These are phyloP conservation scores for Yamadazyma membranifaciens DNA, from an alignment of 1,139 yeast species.

Conservation along the genomic window DNA sequence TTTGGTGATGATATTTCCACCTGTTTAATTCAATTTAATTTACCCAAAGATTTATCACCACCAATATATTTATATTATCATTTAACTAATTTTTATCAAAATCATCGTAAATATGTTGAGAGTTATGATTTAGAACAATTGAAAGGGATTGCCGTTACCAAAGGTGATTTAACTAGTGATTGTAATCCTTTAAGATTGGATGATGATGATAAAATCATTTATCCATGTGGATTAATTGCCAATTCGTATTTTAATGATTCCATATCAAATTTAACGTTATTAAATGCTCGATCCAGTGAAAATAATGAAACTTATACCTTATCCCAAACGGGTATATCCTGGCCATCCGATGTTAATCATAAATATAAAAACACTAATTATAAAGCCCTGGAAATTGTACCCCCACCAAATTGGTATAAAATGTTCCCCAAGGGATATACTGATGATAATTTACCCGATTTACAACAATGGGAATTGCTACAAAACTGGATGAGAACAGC, in stretches of 20 bases:
- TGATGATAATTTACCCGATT: constrained; percentile 77
- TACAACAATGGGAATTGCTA: constrained; percentile 34
- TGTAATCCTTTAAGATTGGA: constrained; percentile 58
- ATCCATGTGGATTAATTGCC: constrained; percentile 96
- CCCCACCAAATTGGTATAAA: constrained; percentile 94
- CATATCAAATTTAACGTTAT: constrained; percentile 47
- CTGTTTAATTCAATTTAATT: constrained; percentile 57
- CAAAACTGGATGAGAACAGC: constrained; percentile 90
- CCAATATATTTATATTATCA: constrained; percentile 68
- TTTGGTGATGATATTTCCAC: constrained; percentile 36
- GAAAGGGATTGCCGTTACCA: constrained; percentile 57
- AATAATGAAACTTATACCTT: constrained; percentile 53
- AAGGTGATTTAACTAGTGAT: constrained; percentile 44
- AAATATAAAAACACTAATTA: constrained; percentile 81
- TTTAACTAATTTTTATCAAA: constrained; percentile 72
- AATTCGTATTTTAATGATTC: constrained; percentile 92
- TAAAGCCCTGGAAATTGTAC: constrained; percentile 69
- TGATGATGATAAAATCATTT: constrained; percentile 39
- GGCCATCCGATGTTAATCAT: constrained; percentile 72
- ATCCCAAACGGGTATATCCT: constrained; percentile 75
- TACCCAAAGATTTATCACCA: constrained; percentile 57
- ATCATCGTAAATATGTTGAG: constrained; percentile 74
- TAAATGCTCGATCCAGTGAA: constrained; percentile 41
- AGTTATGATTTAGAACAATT: constrained; percentile 67
- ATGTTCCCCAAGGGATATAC: constrained; percentile 88